phyloP scores from a whole-genome alignment of 1,284 basidiomycete species.

The Retiboletus fuscus region DNA sequence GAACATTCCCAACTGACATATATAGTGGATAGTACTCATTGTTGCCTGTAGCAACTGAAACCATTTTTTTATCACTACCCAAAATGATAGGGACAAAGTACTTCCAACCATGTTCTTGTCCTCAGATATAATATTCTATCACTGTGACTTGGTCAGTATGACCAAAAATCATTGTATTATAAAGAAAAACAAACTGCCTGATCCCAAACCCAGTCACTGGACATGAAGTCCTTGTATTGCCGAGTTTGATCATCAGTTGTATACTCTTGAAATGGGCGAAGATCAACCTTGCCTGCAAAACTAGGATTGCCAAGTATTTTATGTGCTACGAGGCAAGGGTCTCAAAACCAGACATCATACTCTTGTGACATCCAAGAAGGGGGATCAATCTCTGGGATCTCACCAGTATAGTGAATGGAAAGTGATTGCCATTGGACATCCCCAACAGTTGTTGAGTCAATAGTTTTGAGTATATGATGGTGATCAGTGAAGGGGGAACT shows the following conservation, averaged over 20 bases:
- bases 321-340: background rate
- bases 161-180: background rate
- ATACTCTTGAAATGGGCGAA: conserved; percentile 42
- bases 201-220: conserved; percentile 12
- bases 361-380: background rate
- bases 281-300: conserved; percentile 47
- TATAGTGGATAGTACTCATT: conserved; percentile 50
- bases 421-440: background rate
- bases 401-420: background rate
- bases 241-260: conserved; percentile 21
- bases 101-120: conserved; percentile 44
- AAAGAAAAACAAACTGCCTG: conserved; percentile 43
- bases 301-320: conserved; percentile 42
- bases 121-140: conserved; percentile 31
- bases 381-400: background rate
- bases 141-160: background rate
- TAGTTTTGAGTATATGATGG: background rate
- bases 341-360: conserved; percentile 7
- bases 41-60: conserved; percentile 52
- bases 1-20: conserved; percentile 46
- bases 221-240: conserved; percentile 45
- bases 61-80: conserved; percentile 53
- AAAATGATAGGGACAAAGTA: conserved; percentile 50
- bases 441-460: background rate
- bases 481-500: background rate